Conservation (phyloP, 1,139 yeast species). For the Geotrichum aggregatum region DNA sequence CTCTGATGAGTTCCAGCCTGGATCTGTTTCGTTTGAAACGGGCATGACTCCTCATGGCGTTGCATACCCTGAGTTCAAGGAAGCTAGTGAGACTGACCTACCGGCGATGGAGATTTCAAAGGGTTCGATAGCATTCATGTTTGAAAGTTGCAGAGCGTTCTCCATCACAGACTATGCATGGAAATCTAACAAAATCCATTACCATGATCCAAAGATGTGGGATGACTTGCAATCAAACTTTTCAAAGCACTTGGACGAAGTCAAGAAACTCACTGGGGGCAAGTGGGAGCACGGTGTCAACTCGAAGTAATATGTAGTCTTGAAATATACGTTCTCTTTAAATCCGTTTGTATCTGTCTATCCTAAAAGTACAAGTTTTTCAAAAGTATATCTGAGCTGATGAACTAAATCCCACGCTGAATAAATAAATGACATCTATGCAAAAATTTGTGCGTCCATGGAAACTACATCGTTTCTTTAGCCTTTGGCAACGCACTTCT, state of each 20-base stretch:
- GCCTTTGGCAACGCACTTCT: constrained; percentile 6
- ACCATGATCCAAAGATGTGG: constrained; percentile 4
- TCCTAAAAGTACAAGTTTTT: no score
- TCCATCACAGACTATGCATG: constrained; percentile 29
- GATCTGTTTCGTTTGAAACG: constrained; percentile 35
- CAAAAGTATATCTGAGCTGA: no score
- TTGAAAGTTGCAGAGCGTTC: constrained; percentile 29
- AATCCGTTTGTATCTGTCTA: no score
- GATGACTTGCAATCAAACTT: constrained; percentile 14
- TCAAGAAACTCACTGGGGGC: constrained; percentile 14
- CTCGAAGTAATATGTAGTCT: not conserved
- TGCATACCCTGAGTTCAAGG: constrained; percentile 28
- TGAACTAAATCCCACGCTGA: no score
- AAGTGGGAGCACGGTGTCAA: constrained; percentile 18
- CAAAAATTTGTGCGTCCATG: no score
- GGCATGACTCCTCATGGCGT: constrained; percentile 37
- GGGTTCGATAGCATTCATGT: constrained; percentile 35
- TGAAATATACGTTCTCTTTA: not conserved
- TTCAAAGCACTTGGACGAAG: constrained; percentile 11
- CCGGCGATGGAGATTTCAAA: constrained; percentile 7
- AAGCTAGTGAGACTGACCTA: constrained; percentile 24
- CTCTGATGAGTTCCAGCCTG: constrained; percentile 34
- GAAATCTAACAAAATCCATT: constrained; percentile 4
- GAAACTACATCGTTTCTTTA: no score
- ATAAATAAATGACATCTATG: no score